Evolutionary conservation across 148 eudicot species (phyloP).

Genomic region (Fagopyrum tataricum): DNA sequence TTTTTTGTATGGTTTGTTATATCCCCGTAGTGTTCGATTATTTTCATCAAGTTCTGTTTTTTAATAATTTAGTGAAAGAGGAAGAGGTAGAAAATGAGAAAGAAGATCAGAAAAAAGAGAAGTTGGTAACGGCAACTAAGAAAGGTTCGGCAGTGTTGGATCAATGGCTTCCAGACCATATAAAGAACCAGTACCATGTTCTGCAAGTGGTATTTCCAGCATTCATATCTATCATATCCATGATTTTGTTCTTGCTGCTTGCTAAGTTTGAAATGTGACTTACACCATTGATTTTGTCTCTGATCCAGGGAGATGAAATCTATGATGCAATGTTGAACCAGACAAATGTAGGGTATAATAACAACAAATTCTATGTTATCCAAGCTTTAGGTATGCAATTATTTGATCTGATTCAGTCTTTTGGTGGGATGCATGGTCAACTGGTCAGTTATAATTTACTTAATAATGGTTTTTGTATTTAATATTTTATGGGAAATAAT

Average conservation of each 20-base stretch:
- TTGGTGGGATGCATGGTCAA: too few relatives aligned
- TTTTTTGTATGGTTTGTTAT: not conserved
- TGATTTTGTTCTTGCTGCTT: not conserved
- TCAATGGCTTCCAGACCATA: conserved; percentile 66
- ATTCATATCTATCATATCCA: not conserved
- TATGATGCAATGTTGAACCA: conserved; percentile 99
- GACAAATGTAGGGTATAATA: conserved; percentile 92
- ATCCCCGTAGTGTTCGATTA: conserved; percentile 7
- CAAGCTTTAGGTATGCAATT: conserved; percentile 65
- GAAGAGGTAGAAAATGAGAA: conserved; percentile 12
- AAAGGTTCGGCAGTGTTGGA: conserved; percentile 95
- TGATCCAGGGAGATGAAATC: conserved; percentile 61
- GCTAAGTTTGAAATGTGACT: not conserved
- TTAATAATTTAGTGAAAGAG: conserved; percentile 17
- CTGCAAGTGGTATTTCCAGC: conserved; percentile 49
- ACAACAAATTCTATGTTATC: conserved; percentile 85
- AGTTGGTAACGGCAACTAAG: conserved; percentile 75
- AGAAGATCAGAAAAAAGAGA: conserved; percentile 47
- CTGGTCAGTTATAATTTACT: too few relatives aligned
- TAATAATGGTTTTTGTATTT: too few relatives aligned
- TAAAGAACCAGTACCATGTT: conserved; percentile 76
- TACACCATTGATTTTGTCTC: not conserved
- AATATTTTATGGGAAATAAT: too few relatives aligned
- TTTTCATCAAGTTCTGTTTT: not conserved
- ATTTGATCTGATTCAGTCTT: too few relatives aligned